Percentiles rank a stretch among this genome's conserved stretches.
phyloP scores from a whole-genome alignment of 2,329 filamentous ascomycete species.

The Pseudocercospora fijiensis region DNA sequence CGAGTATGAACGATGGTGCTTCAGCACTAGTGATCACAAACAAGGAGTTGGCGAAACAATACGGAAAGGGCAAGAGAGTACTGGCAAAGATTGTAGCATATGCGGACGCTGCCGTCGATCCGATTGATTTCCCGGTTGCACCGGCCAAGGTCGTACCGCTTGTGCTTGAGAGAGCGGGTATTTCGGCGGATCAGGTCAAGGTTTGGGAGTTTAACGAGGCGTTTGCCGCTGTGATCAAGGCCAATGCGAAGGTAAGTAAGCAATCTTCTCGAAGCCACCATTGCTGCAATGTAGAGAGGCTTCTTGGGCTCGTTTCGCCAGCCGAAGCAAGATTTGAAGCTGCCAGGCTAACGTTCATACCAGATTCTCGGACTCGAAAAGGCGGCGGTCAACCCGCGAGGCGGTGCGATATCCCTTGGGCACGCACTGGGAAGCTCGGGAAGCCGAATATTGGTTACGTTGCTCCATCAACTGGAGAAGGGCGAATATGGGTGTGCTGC shows the following conservation, averaged over 20 bases:
- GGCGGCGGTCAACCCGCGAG: slow-evolving; percentile 80
- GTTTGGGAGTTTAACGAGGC: slow-evolving; percentile 99
- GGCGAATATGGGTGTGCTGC: slow-evolving; percentile 94
- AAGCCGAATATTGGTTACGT: slow-evolving; percentile 81
- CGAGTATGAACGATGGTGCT: slow-evolving; percentile 91
- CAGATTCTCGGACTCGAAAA: slow-evolving; percentile 76
- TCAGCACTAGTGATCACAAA: slow-evolving; percentile 83
- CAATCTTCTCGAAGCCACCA: background rate
- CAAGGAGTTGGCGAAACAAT: slow-evolving; percentile 76
- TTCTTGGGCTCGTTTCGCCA: background rate
- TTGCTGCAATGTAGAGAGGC: background rate
- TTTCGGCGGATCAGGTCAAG: slow-evolving; percentile 86
- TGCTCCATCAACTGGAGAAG: slow-evolving; percentile 86
- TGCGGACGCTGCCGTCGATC: slow-evolving; percentile 85
- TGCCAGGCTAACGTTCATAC: slow-evolving; percentile 19
- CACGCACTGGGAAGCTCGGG: slow-evolving; percentile 93
- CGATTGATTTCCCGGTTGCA: slow-evolving; percentile 92
- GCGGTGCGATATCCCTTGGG: slow-evolving; percentile 87
- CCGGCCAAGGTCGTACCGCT: slow-evolving; percentile 90
- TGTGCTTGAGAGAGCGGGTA: slow-evolving; percentile 82
- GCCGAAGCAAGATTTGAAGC: background rate
- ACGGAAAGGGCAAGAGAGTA: slow-evolving; percentile 73
- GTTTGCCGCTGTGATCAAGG: slow-evolving; percentile 92
- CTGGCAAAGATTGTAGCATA: slow-evolving; percentile 83
- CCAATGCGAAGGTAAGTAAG: slow-evolving; percentile 79